Evolutionary conservation across 192 early-diverging fungal genomes (phyloP), one percentile per base, ranked within the genome.

Genomic region (Geranomyces variabilis): DNA sequence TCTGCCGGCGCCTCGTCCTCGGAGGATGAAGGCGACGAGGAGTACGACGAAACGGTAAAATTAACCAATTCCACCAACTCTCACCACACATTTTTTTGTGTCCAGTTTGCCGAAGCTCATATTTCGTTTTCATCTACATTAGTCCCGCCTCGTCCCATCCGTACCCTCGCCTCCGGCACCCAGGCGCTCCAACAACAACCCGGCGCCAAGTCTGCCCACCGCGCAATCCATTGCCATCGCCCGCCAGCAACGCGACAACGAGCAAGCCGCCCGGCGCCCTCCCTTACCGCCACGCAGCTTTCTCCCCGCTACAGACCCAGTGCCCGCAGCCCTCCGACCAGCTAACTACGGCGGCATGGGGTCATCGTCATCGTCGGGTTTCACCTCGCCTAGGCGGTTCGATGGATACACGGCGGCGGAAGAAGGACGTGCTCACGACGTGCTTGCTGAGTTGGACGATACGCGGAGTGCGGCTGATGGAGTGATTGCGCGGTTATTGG

Each of bases 1-100:
- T 53, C 51, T 3, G 51, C 51, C 2, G 51, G 51, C 51, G 51
- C 51, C n/a, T 53, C 51, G 19, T 53, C 51, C 19, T 53, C 51
- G 7, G 51, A 53, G 7, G 51, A 53, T 7, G 51, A 53, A 24
- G 19, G n/a, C n/a, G 51, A 53, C 7, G 51, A 53, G 19, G 51
- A 53, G 51, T 53, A 53, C 24, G 51, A 53, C 51, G 51, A 53
- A 26, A 53, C 51, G 51, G 51, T 53, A 17, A n/a, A n/a, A n/a
- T n/a, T n/a, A n/a, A n/a, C n/a, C n/a, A n/a, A n/a, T n/a, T n/a
- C n/a, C n/a, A n/a, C n/a, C n/a, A n/a, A n/a, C n/a, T n/a, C n/a
- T 17, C n/a, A 7, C 7, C 7, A 24, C n/a, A 3, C 17, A 53
- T 24, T 26, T 15, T 9, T 53, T 53, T 6, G 51, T 53, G 19